Base-by-base conservation (phyloP, 495 filamentous ascomycete species). In the Rhizodiscina lignyota region DNA sequence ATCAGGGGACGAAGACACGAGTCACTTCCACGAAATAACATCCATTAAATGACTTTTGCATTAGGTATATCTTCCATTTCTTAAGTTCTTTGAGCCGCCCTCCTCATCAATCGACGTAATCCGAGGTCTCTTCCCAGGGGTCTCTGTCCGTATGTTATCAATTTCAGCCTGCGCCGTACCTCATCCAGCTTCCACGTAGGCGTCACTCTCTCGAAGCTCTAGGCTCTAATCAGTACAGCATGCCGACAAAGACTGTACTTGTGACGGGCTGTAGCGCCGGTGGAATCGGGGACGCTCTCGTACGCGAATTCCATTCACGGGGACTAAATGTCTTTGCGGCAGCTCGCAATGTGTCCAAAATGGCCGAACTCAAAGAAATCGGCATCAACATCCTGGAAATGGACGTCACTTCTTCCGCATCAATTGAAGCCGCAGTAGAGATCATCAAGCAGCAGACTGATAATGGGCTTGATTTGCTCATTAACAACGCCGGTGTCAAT, bases 321-420 rank as follows among this genome's bases (percentile, higher is more conserved):
- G 69, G 66, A 12, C 61, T 54, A 38, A 61, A 58, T 11, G 70
- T 77, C 30, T 70, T 70, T 41, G 72, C 73, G 12, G 68, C 70
- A 16, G 60, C 62, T 3, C 66, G 70, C 30, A 48, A 61, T 36
- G 36, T 50, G 3, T 35, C 44, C 15, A 68, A 62, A 33, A 55
- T 68, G 48, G 27, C 41, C 5, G 20, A 48, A 21, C 51, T 66
- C 15, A 37, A 45, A 26, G 35, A 53, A 3, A 34, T 54, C 13
- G 59, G 59, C 5, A 49, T 70, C 29, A 57, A 66, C n/a, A 58
- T 57, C 6, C 38, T 72, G 0, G 37, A 35, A n/a, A 54, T 73
- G 11, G 68, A 72, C 42, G 60, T 72, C 10, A 60, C 56, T 2
- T 54, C 50, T 5, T 40, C 39, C 1, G 40, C 45, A 4, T 61